Evolutionary conservation across 805 yeast species (phyloP), one percentile per base, ranked within the genome.

Genomic region (Millerozyma miso): DNA sequence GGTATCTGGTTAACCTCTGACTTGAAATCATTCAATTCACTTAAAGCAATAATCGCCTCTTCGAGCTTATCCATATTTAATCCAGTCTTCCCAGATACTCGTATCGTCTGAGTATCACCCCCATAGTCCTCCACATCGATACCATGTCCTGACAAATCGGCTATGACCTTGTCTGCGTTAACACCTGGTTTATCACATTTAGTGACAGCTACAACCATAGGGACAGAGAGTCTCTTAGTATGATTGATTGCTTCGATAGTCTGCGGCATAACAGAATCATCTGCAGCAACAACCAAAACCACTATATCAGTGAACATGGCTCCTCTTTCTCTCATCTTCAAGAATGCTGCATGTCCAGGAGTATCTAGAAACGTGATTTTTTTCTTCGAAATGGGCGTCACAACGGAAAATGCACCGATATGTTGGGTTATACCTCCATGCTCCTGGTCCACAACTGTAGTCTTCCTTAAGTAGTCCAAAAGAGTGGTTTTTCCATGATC

Each of bases 401-500:
- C 70, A 18, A 91, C 93, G 13, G 91, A 83, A 54, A 93, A 93
- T 0, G 99, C 98, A 61, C 99, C 99, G 44, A 93, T 93, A 60
- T 89, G 97, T 62, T 93, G 99, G 0, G 99, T 93, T 40, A 93
- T 93, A 15, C 99, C 98, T 42, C 99, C 99, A 60, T 81, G 86
- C 59, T 93, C 99, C 34, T 81, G 77, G 23, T 80, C 79, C 0
- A 84, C 98, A 5, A 93, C 80, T 0, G 90, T 79, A 0, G 96
- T 85, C 51, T 87, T 88, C 36, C 98, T 74, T 54, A 93, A 68
- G 55, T 81, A 79, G 61, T 93, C 99, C 42, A 93, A 73, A 46
- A 93, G 83, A 0, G 99, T 91, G 1, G 99, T 93, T 60, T 93
- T 93, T 2, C 99, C 99, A 58, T 93, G 99, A 63, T 93, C 99